phyloP scores from a whole-genome alignment of 2,329 filamentous ascomycete genomes.

The Xylogone sp. region DNA sequence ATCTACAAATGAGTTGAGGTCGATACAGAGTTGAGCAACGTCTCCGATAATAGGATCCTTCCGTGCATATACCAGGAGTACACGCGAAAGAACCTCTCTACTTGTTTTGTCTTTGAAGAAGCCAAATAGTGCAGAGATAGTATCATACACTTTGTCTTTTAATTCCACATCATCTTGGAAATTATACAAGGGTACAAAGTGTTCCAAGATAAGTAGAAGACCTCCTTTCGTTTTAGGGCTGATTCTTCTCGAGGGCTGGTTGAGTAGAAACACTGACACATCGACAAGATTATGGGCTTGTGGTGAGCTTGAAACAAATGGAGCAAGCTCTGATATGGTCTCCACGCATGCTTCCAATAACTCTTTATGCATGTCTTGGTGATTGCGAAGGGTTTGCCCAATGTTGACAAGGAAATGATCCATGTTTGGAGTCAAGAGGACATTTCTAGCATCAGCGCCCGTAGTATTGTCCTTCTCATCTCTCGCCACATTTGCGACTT shows the following conservation, averaged over 20 bases:
- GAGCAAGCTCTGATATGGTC: constrained; percentile 71
- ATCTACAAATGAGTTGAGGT: constrained; percentile 75
- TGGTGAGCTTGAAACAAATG: constrained; percentile 61
- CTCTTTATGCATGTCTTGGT: constrained; percentile 59
- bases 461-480: constrained; percentile 47
- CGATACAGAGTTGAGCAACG: constrained; percentile 67
- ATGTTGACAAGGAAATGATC: constrained; percentile 64
- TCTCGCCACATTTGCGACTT: constrained; percentile 58
- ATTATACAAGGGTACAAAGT: constrained; percentile 68
- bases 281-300: constrained; percentile 76
- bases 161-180: constrained; percentile 53
- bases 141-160: constrained; percentile 64
- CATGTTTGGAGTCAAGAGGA: constrained; percentile 54
- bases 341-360: constrained; percentile 77
- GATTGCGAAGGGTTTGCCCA: constrained; percentile 59
- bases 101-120: constrained; percentile 84
- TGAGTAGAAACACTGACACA: constrained; percentile 76
- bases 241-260: constrained; percentile 80
- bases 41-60: constrained; percentile 57
- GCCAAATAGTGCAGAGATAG: constrained; percentile 77
- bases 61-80: constrained; percentile 67
- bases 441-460: constrained; percentile 45
- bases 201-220: constrained; percentile 74
- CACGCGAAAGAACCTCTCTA: constrained; percentile 67
- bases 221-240: constrained; percentile 79